A percentile compares a stretch with the other conserved stretches of the same genome.
Conservation (phyloP, 768 basidiomycete species). For the Termitomyces sp. region DNA sequence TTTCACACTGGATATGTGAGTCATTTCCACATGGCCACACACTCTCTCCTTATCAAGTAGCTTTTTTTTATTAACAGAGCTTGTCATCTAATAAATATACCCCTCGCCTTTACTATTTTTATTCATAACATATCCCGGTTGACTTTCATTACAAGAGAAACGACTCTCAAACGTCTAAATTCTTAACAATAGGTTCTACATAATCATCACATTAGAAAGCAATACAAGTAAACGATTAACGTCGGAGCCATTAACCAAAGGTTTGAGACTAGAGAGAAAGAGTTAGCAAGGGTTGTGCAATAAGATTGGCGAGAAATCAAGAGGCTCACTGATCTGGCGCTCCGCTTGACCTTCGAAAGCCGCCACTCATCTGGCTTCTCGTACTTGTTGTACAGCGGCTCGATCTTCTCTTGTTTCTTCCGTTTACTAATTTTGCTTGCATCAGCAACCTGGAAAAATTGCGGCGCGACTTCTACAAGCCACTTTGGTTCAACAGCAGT, state of each 20-base stretch:
- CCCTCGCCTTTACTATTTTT: neutral
- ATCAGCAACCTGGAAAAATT: slow-evolving; percentile 98
- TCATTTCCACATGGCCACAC: neutral
- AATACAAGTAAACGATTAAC: slow-evolving; percentile 8
- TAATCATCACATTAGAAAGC: slow-evolving; percentile 9
- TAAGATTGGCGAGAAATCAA: neutral
- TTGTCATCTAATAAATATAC: slow-evolving; percentile 1
- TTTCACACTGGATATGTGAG: slow-evolving; percentile 1
- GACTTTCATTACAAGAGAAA: neutral
- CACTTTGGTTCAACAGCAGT: slow-evolving; percentile 97
- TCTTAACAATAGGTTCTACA: slow-evolving; percentile 4
- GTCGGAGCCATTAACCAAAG: slow-evolving; percentile 52
- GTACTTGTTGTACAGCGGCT: slow-evolving; percentile 93
- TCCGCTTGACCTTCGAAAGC: slow-evolving; percentile 86
- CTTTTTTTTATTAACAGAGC: neutral
- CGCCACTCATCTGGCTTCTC: slow-evolving; percentile 96
- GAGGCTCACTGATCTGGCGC: slow-evolving; percentile 70
- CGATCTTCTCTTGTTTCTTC: slow-evolving; percentile 95
- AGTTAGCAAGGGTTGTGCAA: slow-evolving; percentile 17
- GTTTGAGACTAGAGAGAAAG: slow-evolving; percentile 68
- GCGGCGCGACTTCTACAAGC: slow-evolving; percentile 96
- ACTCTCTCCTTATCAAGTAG: neutral
- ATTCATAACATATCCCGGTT: slow-evolving; percentile 2
- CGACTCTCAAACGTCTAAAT: neutral
- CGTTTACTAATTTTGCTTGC: slow-evolving; percentile 96